Evolutionary conservation across 169 alveolate genomes (phyloP), one percentile per base, ranked within the genome.

Genomic region (Cystoisospora suis): DNA sequence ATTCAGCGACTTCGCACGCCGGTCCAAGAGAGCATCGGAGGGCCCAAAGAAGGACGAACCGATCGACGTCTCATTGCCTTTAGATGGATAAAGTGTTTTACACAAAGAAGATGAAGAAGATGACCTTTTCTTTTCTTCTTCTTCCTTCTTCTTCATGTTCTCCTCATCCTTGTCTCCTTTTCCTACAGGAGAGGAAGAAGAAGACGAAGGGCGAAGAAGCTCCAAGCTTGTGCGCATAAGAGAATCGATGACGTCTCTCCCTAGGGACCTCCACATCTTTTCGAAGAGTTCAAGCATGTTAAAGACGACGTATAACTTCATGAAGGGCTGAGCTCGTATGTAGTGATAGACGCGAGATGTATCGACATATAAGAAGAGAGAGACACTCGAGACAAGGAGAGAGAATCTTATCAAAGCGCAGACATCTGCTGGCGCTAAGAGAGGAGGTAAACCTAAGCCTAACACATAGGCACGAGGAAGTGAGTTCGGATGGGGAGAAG

Each of bases 241-340:
- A 36, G 92, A 88, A 70, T 97, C 98, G 46, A 96, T 90, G 38
- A 95, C 81, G 90, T 97, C 98, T 61, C 97, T 90, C 27, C 98
- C 98, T 87, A 97, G 90, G 2, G 98, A 95, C 61, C 98, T 75
- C 79, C 96, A 96, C 46, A 97, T 90, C 45, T 97, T 88, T 83
- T 97, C 98, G 72, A 97, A 95, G 69, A 97, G 93, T 85, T 97
- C 98, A 53, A 97, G 93, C 98, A 97, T 96, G 93, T 97, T 97
- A 91, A 96, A 94, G 0, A 97, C 95, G 34, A 97, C 98, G 91
- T 97, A 97, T 34, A 97, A 91, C 89, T 97, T 97, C 92, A 97
- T 87, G 72, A 97, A 92, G 20, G 98, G 97, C 88, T 97, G 98
- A 29, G 97, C 93, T 88, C 98, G 90, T 23, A 97, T 96, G 87